Percentiles rank a stretch among this genome's conserved stretches.
phyloP scores from a whole-genome alignment of 768 basidiomycete species.

The Ramaria sp. region DNA sequence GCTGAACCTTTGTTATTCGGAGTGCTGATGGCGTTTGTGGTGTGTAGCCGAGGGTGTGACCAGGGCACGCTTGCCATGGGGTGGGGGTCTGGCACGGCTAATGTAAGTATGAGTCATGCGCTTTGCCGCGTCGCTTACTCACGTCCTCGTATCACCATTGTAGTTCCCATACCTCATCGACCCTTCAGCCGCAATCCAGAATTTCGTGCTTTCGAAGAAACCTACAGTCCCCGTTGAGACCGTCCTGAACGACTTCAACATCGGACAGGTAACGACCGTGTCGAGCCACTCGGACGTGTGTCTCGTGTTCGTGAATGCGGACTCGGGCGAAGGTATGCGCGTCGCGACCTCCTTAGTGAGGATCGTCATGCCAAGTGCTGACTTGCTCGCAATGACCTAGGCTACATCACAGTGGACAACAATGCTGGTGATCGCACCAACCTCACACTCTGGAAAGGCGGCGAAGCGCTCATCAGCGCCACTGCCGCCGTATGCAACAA shows the following conservation, averaged over 20 bases:
- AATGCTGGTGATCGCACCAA: slow-evolving; percentile 47
- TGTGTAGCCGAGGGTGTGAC: slow-evolving; percentile 34
- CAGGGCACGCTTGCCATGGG: slow-evolving; percentile 80
- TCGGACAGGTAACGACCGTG: slow-evolving; percentile 5
- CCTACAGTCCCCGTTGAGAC: slow-evolving; percentile 5
- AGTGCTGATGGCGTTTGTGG: background rate
- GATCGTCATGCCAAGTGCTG: no score
- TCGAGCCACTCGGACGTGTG: slow-evolving; percentile 48
- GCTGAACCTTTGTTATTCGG: background rate
- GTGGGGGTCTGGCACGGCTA: slow-evolving; percentile 82
- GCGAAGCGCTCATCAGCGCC: slow-evolving; percentile 53
- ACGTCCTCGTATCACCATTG: background rate
- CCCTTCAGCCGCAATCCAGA: slow-evolving; percentile 12
- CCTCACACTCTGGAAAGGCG: slow-evolving; percentile 40
- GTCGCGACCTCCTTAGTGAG: no score
- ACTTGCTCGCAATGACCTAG: slow-evolving; percentile 5
- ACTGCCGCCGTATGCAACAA: slow-evolving; percentile 45
- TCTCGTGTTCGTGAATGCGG: slow-evolving; percentile 72
- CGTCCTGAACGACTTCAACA: slow-evolving; percentile 8
- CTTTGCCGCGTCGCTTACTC: background rate
- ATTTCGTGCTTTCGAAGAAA: background rate
- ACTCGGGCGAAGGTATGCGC: slow-evolving; percentile 60
- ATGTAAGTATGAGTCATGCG: slow-evolving; percentile 30
- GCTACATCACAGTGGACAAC: slow-evolving; percentile 48
- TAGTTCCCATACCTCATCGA: slow-evolving; percentile 17